Base-by-base conservation (phyloP, 768 basidiomycete species). In the Pisolithus marmoratus region DNA sequence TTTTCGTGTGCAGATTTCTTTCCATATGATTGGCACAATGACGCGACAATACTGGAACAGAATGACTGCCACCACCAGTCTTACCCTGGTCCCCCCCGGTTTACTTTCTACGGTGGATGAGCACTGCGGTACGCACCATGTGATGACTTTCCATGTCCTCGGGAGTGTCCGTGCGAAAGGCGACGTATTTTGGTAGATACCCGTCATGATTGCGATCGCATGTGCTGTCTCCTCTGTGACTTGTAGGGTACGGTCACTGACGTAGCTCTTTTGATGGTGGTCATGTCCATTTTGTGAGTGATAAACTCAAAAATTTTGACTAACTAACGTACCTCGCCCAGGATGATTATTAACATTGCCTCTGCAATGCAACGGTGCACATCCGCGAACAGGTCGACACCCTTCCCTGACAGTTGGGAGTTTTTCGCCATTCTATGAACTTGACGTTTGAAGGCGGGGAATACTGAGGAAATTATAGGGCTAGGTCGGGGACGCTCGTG, bases 121-220 rank as follows among this genome's bases (percentile, higher is more conserved):
- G 5, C 26, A n/a, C 19, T 4, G 19, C 15, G 22, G 5, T 23
- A 50, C 61, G 12, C 38, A 67, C 64, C 60, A 64, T 0, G 58
- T 67, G 24, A 59, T 51, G 17, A 63, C 38, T 11, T 57, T 60
- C 60, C 60, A 65, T 1, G 59, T 42, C n/a, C 50, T 41, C 2
- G 66, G 66, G 36, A 67, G 50, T 37, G 59, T 63, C 43, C 60
- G 59, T 22, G 61, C 61, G 8, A 63, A 54, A 41, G 54, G 48
- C 24, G 60, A 61, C 50, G 59, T 56, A 56, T 67, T 67, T 53
- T 65, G 58, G 52, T 65, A 67, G 34, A 65, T 63, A 9, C 66
- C 66, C 12, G 63, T 65, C 37, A 67, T 53, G 38, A 58, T 58
- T 8, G 66, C 66, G 51, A 67, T 60, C 37, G 53, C 60, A 36